These are phyloP conservation scores for Pontederia crassipes DNA, from an alignment of 176 grass and related monocot species.

Conservation along the genomic window DNA sequence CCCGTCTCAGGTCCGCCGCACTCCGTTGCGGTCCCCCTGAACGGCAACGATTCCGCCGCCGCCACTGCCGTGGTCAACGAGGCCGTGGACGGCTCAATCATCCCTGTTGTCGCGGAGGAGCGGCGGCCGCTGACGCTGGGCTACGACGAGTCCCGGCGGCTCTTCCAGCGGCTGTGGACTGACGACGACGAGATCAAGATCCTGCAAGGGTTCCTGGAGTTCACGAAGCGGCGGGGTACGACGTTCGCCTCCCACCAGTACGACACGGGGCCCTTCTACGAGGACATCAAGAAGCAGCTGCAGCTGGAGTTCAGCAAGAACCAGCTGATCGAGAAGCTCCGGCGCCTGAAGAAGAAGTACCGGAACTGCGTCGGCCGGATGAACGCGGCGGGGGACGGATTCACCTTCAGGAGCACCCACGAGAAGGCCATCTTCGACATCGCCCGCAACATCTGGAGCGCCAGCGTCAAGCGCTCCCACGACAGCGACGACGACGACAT, in stretches of 20 bases:
- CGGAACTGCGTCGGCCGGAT: constrained; percentile 73
- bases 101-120: background rate
- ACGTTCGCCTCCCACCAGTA: constrained; percentile 93
- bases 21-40: too few relatives aligned
- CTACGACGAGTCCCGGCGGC: constrained; percentile 36
- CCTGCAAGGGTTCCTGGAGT: constrained; percentile 71
- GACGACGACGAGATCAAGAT: constrained; percentile 95
- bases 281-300: constrained; percentile 73
- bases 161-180: constrained; percentile 93
- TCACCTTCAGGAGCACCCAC: constrained; percentile 64
- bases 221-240: constrained; percentile 65
- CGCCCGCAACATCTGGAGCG: constrained; percentile 68
- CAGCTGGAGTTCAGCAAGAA: constrained; percentile 80
- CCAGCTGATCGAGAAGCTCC: constrained; percentile 92
- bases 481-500: constrained; percentile 13
- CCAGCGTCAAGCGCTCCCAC: constrained; percentile 38
- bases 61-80: background rate
- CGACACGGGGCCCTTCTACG: constrained; percentile 92
- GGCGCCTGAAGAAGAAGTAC: constrained; percentile 94
- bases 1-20: too few relatives aligned
- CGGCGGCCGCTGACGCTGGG: constrained; percentile 7
- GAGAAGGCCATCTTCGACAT: constrained; percentile 84
- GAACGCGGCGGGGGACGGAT: constrained; percentile 30
- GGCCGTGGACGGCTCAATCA: background rate
- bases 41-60: background rate